Percentiles rank a stretch among this genome's conserved stretches.
These are phyloP conservation scores for Cryphonectria naterciae DNA, from an alignment of 2,329 filamentous ascomycete species.

Conservation along the genomic window DNA sequence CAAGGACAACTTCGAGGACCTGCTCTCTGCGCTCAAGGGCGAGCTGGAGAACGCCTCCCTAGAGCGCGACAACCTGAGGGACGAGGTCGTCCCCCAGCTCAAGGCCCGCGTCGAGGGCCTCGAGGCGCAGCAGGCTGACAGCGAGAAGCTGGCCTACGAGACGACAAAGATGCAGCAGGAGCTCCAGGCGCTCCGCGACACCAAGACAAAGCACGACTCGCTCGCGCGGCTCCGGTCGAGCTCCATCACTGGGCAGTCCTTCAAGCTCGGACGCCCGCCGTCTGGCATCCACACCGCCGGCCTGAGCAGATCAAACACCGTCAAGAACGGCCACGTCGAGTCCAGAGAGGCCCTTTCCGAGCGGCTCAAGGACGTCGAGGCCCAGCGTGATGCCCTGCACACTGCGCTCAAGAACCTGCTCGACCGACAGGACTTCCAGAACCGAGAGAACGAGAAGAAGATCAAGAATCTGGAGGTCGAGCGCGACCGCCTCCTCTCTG, in stretches of 20 bases:
- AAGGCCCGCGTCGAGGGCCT: slow-evolving; percentile 76
- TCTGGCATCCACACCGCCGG: slow-evolving; percentile 33
- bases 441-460: slow-evolving; percentile 80
- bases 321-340: slow-evolving; percentile 56
- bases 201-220: slow-evolving; percentile 38
- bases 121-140: slow-evolving; percentile 73
- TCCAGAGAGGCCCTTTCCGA: slow-evolving; percentile 74
- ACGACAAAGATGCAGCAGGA: slow-evolving; percentile 87
- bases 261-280: slow-evolving; percentile 39
- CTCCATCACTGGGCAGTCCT: slow-evolving; percentile 41
- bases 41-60: slow-evolving; percentile 83
- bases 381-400: slow-evolving; percentile 91
- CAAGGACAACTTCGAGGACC: slow-evolving; percentile 92
- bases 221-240: slow-evolving; percentile 45
- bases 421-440: slow-evolving; percentile 83
- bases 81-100: slow-evolving; percentile 83
- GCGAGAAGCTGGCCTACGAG: slow-evolving; percentile 76
- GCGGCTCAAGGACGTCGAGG: slow-evolving; percentile 87
- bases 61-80: slow-evolving; percentile 88
- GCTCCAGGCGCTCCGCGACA: slow-evolving; percentile 67
- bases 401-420: slow-evolving; percentile 83
- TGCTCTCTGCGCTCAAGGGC: slow-evolving; percentile 79
- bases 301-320: slow-evolving; percentile 59
- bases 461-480: slow-evolving; percentile 78
- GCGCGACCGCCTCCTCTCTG: slow-evolving; percentile 71